These are phyloP conservation scores for Radiomyces spectabilis DNA, from an alignment of 192 early-diverging fungal species.

Conservation along the genomic window DNA sequence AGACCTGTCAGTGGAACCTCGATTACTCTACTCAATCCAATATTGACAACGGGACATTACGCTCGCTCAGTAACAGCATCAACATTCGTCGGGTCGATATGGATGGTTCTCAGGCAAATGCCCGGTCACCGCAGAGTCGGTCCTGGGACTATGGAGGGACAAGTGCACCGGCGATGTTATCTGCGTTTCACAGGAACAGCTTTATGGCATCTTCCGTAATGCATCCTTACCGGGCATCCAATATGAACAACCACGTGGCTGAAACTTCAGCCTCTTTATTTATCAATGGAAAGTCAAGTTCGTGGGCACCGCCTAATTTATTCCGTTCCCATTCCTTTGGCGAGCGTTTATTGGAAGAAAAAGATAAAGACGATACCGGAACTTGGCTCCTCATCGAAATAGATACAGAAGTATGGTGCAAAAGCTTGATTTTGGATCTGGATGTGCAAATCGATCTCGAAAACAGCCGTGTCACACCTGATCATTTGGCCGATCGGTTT, in stretches of 20 bases:
- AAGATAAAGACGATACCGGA: no score
- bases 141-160: not conserved
- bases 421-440: not conserved
- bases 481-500: not conserved
- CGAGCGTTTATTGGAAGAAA: not conserved
- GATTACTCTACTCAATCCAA: no score
- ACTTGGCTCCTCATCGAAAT: conserved; percentile 3
- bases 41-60: no score
- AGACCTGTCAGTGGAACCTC: no score
- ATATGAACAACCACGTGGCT: not conserved
- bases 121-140: not conserved
- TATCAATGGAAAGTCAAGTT: no score
- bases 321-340: not conserved
- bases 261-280: not conserved
- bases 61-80: no score
- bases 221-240: not conserved
- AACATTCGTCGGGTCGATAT: not conserved
- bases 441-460: not conserved
- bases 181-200: not conserved
- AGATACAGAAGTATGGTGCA: not conserved
- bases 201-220: not conserved
- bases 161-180: not conserved
- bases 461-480: not conserved
- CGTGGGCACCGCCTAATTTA: not conserved
- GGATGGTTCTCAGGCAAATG: not conserved